phyloP scores from a whole-genome alignment of 306 rosid species.

The Quercus engelmannii region DNA sequence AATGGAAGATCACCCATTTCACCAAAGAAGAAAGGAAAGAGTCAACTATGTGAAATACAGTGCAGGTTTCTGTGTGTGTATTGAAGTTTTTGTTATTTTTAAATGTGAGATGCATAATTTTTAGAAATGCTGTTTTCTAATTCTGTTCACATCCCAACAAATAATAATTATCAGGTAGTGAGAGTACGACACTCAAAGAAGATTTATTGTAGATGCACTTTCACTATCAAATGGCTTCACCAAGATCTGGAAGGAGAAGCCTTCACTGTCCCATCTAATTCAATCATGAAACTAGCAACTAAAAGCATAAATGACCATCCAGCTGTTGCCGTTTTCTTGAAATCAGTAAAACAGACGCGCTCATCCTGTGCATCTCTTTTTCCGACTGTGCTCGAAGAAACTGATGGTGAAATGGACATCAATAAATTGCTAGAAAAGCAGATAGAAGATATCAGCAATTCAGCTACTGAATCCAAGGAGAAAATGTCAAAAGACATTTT shows the following conservation, averaged over 20 bases:
- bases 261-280: constrained; percentile 14
- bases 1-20: background rate
- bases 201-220: constrained; percentile 22
- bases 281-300: constrained; percentile 21
- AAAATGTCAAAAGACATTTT: background rate
- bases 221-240: constrained; percentile 16
- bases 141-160: constrained; percentile 9
- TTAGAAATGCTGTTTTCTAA: background rate
- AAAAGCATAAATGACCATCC: constrained; percentile 11
- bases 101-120: background rate
- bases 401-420: constrained; percentile 13
- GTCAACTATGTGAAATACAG: background rate
- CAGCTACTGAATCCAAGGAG: constrained; percentile 1
- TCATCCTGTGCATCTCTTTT: background rate
- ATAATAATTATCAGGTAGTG: constrained; percentile 7
- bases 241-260: constrained; percentile 5
- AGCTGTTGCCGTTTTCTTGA: constrained; percentile 11
- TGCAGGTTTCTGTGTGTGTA: background rate
- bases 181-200: constrained; percentile 15
- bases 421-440: constrained; percentile 10
- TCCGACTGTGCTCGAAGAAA: constrained; percentile 1
- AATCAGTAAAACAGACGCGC: constrained; percentile 11
- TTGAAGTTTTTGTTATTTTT: background rate
- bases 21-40: background rate
- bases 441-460: constrained; percentile 15